A percentile compares a stretch with the other conserved stretches of the same genome.
Conservation (phyloP, 2,329 filamentous ascomycete species). For the Diplodia intermedia region DNA sequence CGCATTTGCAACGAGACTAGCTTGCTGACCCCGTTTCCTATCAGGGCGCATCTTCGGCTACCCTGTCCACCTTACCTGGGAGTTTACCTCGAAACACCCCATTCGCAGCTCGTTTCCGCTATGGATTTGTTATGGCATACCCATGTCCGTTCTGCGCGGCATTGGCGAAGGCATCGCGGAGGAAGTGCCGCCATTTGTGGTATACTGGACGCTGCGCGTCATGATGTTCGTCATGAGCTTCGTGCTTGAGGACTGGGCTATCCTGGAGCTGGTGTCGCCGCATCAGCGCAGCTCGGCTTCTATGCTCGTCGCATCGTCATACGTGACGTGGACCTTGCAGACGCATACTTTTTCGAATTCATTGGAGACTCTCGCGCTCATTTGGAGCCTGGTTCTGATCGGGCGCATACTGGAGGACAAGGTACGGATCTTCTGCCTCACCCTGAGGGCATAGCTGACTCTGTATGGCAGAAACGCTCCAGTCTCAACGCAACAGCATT, state of each 20-base stretch:
- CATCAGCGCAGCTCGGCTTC: slow-evolving; percentile 67
- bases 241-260: slow-evolving; percentile 95
- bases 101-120: slow-evolving; percentile 96
- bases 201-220: slow-evolving; percentile 87
- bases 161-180: slow-evolving; percentile 87
- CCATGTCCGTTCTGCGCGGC: slow-evolving; percentile 92
- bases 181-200: slow-evolving; percentile 78
- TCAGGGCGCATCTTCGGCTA: slow-evolving; percentile 91
- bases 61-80: slow-evolving; percentile 89
- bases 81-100: slow-evolving; percentile 86
- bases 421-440: slow-evolving; percentile 58
- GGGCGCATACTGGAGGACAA: slow-evolving; percentile 81
- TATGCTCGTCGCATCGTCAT: slow-evolving; percentile 92
- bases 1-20: slow-evolving; percentile 31
- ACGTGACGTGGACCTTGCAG: slow-evolving; percentile 98
- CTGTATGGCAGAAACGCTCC: slow-evolving; percentile 69
- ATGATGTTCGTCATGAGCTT: slow-evolving; percentile 97
- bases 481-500: slow-evolving; percentile 77
- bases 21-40: not conserved
- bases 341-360: slow-evolving; percentile 99
- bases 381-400: slow-evolving; percentile 92
- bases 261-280: slow-evolving; percentile 85
- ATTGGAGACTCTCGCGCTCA: slow-evolving; percentile 88
- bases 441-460: slow-evolving; percentile 41
- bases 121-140: slow-evolving; percentile 93